A percentile compares a stretch with the other conserved stretches of the same genome.
These are phyloP conservation scores for Colletotrichum orchidophilum DNA, from an alignment of 2,329 filamentous ascomycete species.

Conservation along the genomic window DNA sequence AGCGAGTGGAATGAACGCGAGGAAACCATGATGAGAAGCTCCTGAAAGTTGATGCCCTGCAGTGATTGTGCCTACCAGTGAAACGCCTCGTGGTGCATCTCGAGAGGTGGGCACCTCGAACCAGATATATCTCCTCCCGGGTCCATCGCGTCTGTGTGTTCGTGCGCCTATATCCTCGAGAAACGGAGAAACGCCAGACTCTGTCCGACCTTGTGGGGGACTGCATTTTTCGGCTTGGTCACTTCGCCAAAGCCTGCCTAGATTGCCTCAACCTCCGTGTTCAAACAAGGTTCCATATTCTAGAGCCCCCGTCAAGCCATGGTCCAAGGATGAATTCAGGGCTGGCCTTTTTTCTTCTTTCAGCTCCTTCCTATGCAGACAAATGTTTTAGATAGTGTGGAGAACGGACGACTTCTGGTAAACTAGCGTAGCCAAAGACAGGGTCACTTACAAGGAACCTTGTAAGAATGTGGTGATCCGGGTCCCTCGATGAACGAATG, in stretches of 20 bases:
- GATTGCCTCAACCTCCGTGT: background rate
- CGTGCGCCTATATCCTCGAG: background rate
- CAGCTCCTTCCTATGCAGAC: constrained; percentile 12
- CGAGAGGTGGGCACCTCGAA: constrained; percentile 15
- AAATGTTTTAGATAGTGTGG: constrained; percentile 26
- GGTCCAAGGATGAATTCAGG: constrained; percentile 1
- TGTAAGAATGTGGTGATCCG: background rate
- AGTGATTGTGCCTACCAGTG: constrained; percentile 22
- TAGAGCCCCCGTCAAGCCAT: constrained; percentile 1
- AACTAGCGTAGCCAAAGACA: background rate
- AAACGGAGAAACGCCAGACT: background rate
- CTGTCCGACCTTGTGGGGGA: background rate
- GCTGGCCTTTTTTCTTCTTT: constrained; percentile 14
- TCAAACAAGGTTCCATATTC: constrained; percentile 17
- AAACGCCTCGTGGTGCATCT: background rate
- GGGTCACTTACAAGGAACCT: background rate
- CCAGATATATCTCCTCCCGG: constrained; percentile 19
- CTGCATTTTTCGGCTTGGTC: background rate
- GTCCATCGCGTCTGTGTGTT: background rate
- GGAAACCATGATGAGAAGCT: constrained; percentile 20
- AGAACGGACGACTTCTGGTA: constrained; percentile 4
- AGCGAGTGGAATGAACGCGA: constrained; percentile 29
- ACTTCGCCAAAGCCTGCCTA: constrained; percentile 3
- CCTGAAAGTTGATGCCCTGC: background rate
- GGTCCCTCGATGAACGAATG: background rate